Percentiles rank a stretch among this genome's conserved stretches.
Conservation (phyloP, 179 eudicot genomes). For the Beta macrorhiza region DNA sequence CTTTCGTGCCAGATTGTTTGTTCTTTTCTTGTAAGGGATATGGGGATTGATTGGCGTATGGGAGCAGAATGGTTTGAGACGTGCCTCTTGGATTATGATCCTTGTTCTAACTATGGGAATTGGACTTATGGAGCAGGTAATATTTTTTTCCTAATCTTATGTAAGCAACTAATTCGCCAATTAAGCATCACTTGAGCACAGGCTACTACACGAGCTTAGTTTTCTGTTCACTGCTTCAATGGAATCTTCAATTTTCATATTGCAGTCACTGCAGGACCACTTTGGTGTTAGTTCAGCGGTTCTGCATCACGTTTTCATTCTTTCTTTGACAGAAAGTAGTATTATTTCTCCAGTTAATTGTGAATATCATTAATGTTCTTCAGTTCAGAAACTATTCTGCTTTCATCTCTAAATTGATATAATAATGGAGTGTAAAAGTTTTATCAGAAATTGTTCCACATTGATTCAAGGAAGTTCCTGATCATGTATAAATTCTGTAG, state of each 20-base stretch:
- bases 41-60: conserved; percentile 98
- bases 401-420: not conserved
- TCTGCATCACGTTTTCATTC: not conserved
- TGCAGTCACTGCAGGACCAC: not conserved
- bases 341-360: not conserved
- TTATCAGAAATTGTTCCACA: not conserved
- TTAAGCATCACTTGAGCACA: not conserved
- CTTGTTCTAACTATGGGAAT: conserved; percentile 92
- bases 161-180: not conserved
- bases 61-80: conserved; percentile 99
- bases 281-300: not conserved
- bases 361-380: not conserved
- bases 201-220: not conserved
- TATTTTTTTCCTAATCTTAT: not conserved
- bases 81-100: conserved; percentile 92
- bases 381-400: not conserved
- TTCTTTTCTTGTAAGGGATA: conserved; percentile 91
- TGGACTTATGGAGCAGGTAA: conserved; percentile 99
- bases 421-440: not conserved
- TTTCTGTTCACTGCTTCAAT: not conserved
- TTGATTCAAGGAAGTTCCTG: not conserved
- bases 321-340: too few relatives aligned
- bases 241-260: not conserved
- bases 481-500: not conserved
- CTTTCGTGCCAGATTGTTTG: conserved; percentile 67